Conservation (phyloP, 768 basidiomycete species). For the Termitomyces sp. region DNA sequence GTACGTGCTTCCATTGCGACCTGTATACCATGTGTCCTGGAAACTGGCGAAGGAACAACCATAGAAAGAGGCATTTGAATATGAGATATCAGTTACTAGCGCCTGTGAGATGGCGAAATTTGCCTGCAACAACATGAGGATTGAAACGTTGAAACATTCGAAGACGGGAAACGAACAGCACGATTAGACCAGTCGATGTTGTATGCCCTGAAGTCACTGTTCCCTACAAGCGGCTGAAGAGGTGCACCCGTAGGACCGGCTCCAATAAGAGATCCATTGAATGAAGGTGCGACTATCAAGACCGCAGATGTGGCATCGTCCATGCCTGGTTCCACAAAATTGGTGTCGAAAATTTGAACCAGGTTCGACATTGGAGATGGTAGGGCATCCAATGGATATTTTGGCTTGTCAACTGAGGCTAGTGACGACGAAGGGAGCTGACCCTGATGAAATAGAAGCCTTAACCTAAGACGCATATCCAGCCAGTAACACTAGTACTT, state of each 20-base stretch:
- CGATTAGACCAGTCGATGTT: constrained; percentile 65
- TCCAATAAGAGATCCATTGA: constrained; percentile 53
- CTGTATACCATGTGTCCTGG: constrained; percentile 66
- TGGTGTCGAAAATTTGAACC: constrained; percentile 49
- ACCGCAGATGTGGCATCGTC: constrained; percentile 59
- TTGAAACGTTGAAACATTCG: neutral
- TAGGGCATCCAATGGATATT: constrained; percentile 33
- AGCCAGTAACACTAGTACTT: constrained; percentile 4
- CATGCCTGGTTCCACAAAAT: constrained; percentile 34
- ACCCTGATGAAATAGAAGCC: constrained; percentile 30
- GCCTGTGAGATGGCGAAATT: constrained; percentile 59
- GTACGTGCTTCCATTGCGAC: constrained; percentile 52
- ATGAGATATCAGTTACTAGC: constrained; percentile 55
- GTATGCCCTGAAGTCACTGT: constrained; percentile 55
- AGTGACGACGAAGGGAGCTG: constrained; percentile 37
- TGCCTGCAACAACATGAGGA: constrained; percentile 26
- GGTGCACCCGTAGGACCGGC: constrained; percentile 56
- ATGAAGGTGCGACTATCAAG: constrained; percentile 51
- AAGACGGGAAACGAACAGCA: constrained; percentile 37
- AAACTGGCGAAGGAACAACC: constrained; percentile 56
- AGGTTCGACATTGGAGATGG: constrained; percentile 49
- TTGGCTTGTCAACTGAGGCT: constrained; percentile 22
- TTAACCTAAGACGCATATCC: neutral
- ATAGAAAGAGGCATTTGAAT: constrained; percentile 66
- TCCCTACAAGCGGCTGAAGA: constrained; percentile 46